These are phyloP conservation scores for Podospora australis DNA, from an alignment of 495 filamentous ascomycete genomes.

Conservation along the genomic window DNA sequence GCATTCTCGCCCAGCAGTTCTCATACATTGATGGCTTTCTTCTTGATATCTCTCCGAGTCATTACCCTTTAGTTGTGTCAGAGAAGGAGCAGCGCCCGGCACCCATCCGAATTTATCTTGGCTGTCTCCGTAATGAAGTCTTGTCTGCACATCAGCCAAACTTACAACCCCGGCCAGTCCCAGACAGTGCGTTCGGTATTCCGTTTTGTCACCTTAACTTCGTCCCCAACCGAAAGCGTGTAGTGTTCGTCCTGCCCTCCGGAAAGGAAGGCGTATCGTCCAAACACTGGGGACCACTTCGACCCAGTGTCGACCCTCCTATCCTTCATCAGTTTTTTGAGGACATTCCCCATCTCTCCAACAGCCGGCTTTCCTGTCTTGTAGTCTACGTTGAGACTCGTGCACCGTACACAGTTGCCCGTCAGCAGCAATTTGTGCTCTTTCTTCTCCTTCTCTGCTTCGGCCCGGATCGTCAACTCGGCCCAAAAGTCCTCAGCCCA, in stretches of 20 bases:
- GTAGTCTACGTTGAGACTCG: constrained; percentile 79
- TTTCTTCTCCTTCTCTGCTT: constrained; percentile 20
- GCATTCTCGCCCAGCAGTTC: too few relatives aligned
- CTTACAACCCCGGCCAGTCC: constrained; percentile 30
- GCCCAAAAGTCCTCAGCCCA: constrained; percentile 91
- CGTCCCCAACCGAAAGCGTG: constrained; percentile 61
- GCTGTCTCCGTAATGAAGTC: too few relatives aligned
- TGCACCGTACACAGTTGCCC: constrained; percentile 76
- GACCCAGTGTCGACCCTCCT: constrained; percentile 67
- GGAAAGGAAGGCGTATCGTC: constrained; percentile 66
- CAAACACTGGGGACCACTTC: constrained; percentile 77
- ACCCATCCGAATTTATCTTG: too few relatives aligned
- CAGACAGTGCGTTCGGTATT: constrained; percentile 54
- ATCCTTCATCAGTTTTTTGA: constrained; percentile 75
- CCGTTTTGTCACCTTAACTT: constrained; percentile 53
- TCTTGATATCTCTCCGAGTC: too few relatives aligned
- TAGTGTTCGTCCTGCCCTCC: constrained; percentile 29
- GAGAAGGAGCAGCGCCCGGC: too few relatives aligned
- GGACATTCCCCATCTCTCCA: constrained; percentile 57
- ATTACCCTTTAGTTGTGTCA: too few relatives aligned
- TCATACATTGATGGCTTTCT: too few relatives aligned
- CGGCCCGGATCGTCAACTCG: constrained; percentile 43
- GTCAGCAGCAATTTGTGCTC: constrained; percentile 49
- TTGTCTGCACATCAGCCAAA: too few relatives aligned
- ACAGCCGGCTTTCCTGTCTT: constrained; percentile 58